Evolutionary conservation across 169 alveolate species (phyloP), one percentile per base, ranked within the genome.

Genomic region (Plasmodium relictum): DNA sequence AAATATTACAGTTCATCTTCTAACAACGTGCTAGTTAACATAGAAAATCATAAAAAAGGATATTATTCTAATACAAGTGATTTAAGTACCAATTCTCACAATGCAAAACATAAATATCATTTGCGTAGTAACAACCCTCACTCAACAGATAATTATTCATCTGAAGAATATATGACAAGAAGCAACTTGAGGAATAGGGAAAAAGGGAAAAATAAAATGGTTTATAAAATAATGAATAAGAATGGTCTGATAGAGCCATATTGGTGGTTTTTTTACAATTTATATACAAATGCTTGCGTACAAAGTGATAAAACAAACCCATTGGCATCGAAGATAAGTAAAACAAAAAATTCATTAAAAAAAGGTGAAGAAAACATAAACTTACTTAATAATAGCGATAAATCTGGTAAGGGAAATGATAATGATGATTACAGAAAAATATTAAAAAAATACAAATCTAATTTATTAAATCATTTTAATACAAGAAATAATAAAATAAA

Each of bases 231-330:
- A 31, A 83, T 69, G 89, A 83, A 83, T 16, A 83, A 83, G 20
- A 69, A 42, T n/a, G 91, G 85, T 41, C 42, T 69, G 12, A 68
- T 83, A 39, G 91, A 83, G 6, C 91, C 91, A 3, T 83, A 69
- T 61, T 83, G 91, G 91, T 83, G 91, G 91, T 83, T 83, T 58
- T 83, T 69, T 61, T 83, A 83, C 52, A 69, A 69, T 39, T 52
- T 83, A 50, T 83, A 83, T 83, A 73, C 68, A 56, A 59, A 83
- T 56, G 71, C 89, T 6, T 24, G 74, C 9, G 65, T 78, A 78
- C 74, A 78, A n/a, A 76, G 65, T 45, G 45, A 69, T 24, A 44
- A 26, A 22, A 18, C 66, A 2, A 9, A 8, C 12, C 50, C 6
- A 45, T 6, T 26, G 8, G 16, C 61, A 50, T 50, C 10, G 14